phyloP scores from a whole-genome alignment of 2,329 filamentous ascomycete genomes.

The Sporothrix inflata region DNA sequence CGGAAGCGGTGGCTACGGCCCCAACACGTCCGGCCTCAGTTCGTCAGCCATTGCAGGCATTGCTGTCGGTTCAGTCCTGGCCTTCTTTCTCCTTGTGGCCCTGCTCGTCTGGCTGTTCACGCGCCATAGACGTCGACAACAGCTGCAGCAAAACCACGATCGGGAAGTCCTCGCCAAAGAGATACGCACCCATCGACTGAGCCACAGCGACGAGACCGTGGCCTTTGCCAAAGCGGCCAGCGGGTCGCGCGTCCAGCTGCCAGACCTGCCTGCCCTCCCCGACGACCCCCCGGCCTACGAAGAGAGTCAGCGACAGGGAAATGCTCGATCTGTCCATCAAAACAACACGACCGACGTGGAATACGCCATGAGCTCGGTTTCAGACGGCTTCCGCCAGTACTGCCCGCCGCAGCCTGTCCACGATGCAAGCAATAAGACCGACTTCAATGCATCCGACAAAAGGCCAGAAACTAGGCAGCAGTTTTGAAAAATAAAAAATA shows the following conservation, averaged over 20 bases:
- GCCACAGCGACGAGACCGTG: background rate
- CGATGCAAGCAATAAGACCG: background rate
- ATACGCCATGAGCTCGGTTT: slow-evolving; percentile 1
- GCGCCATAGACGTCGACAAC: background rate
- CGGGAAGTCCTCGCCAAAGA: background rate
- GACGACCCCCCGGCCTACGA: slow-evolving; percentile 30
- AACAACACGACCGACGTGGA: background rate
- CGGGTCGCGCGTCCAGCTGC: background rate
- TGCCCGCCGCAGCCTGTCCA: background rate
- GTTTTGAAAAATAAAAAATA: background rate
- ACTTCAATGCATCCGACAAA: background rate
- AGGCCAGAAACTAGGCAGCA: background rate
- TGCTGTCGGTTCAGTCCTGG: slow-evolving; percentile 17
- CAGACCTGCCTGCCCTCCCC: background rate
- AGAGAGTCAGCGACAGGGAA: slow-evolving; percentile 14
- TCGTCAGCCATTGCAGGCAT: slow-evolving; percentile 25
- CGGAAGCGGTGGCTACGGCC: background rate
- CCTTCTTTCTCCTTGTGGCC: background rate
- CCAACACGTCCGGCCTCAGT: background rate
- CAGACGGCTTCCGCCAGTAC: slow-evolving; percentile 29
- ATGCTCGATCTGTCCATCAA: background rate
- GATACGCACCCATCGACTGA: background rate
- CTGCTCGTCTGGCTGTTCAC: slow-evolving; percentile 20
- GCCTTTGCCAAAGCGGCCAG: slow-evolving; percentile 23
- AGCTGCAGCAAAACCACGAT: background rate